A percentile compares a stretch with the other conserved stretches of the same genome.
Conservation (phyloP, 805 yeast species). For the Metschnikowia chrysomelidarum region DNA sequence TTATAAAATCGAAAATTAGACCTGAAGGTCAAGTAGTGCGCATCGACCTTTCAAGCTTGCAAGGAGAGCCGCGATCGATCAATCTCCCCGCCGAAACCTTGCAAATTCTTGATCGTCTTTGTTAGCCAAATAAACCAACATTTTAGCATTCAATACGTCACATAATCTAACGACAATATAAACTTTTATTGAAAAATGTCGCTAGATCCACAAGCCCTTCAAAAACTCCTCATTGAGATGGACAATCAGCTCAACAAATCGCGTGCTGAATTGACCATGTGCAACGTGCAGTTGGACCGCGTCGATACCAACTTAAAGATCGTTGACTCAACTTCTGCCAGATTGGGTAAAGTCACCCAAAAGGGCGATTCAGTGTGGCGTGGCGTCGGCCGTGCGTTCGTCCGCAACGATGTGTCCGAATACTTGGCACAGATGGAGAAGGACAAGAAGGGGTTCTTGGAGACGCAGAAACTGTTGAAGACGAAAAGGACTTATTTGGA, state of each 20-base stretch:
- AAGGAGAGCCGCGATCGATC: no score
- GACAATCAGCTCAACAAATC: slow-evolving; percentile 60
- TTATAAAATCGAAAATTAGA: no score
- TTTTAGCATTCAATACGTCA: no score
- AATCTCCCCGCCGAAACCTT: no score
- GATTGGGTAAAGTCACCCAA: slow-evolving; percentile 43
- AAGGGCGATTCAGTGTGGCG: slow-evolving; percentile 65
- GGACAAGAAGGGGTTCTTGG: slow-evolving; percentile 55
- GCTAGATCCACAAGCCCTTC: slow-evolving; percentile 46
- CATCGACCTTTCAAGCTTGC: no score
- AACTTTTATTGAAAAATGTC: slow-evolving; percentile 34
- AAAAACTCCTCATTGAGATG: slow-evolving; percentile 62
- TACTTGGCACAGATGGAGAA: slow-evolving; percentile 49
- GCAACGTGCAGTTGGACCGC: slow-evolving; percentile 49
- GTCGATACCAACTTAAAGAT: slow-evolving; percentile 50
- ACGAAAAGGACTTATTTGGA: slow-evolving; percentile 73
- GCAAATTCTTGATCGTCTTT: no score
- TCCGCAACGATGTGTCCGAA: slow-evolving; percentile 41
- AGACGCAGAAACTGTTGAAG: slow-evolving; percentile 55
- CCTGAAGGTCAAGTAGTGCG: no score
- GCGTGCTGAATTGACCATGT: slow-evolving; percentile 56
- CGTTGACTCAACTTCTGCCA: slow-evolving; percentile 54
- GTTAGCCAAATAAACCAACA: no score
- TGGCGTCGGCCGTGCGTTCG: slow-evolving; percentile 78
- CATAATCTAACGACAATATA: no score